Evolutionary conservation across 169 alveolate genomes (phyloP).

Genomic region (Perkinsus marinus): DNA sequence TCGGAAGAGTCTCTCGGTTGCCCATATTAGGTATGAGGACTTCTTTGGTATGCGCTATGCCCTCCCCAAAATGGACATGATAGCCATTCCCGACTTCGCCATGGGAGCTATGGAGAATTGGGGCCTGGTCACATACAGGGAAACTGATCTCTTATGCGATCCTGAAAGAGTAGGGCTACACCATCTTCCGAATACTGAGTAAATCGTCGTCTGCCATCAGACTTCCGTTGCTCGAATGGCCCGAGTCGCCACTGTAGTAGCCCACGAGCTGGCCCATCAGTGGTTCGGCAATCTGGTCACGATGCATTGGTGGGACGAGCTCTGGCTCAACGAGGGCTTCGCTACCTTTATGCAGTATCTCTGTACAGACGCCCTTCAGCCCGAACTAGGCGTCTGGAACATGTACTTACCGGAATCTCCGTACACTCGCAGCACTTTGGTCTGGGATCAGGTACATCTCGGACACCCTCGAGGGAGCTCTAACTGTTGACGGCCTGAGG

Average conservation of each 20-base stretch:
- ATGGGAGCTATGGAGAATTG: conserved; percentile 76
- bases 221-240: conserved; percentile 7
- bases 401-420: conserved; percentile 1
- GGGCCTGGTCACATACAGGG: conserved; percentile 56
- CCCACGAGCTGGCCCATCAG: conserved; percentile 75
- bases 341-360: conserved; percentile 56
- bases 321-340: conserved; percentile 79
- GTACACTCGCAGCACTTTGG: neutral
- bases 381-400: neutral
- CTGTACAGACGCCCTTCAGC: conserved; percentile 8
- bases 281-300: conserved; percentile 75
- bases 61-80: conserved; percentile 53
- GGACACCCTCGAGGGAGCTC: conserved; percentile 11
- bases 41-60: conserved; percentile 55
- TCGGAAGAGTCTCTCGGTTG: neutral
- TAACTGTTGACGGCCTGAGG: conserved; percentile 15
- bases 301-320: conserved; percentile 81
- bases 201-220: neutral
- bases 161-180: neutral
- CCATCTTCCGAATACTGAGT: neutral
- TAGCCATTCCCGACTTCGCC: conserved; percentile 47
- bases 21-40: conserved; percentile 24
- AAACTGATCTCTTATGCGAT: conserved; percentile 20
- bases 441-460: neutral
- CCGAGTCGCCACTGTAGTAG: conserved; percentile 30